Conservation (phyloP, 176 grass and related monocot species). For the Hordeum marinum region DNA sequence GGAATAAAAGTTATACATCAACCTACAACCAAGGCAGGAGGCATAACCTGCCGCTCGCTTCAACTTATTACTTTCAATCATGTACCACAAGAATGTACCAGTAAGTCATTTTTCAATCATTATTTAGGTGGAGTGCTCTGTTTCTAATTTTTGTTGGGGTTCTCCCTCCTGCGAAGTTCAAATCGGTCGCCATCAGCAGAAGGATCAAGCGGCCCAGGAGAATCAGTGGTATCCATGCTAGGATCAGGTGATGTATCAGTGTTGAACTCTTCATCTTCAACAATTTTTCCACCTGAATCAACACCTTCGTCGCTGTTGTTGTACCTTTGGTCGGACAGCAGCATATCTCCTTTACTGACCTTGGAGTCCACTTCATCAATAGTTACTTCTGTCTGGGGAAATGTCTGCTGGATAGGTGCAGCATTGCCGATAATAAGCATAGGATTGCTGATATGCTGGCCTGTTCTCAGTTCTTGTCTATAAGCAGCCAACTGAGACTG, state of each 20-base stretch:
- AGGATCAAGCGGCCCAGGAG: conserved; percentile 19
- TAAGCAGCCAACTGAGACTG: conserved; percentile 61
- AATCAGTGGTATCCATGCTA: conserved; percentile 31
- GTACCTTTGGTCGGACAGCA: conserved; percentile 42
- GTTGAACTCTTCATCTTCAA: conserved; percentile 47
- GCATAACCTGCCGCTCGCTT: background rate
- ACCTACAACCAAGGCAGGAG: conserved; percentile 5
- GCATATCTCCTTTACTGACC: conserved; percentile 48
- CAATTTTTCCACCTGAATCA: conserved; percentile 30
- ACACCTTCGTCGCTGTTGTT: conserved; percentile 37
- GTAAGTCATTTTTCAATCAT: background rate
- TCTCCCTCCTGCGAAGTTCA: conserved; percentile 62
- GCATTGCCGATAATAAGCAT: conserved; percentile 44
- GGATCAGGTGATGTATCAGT: conserved; percentile 40
- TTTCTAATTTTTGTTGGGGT: conserved; percentile 31
- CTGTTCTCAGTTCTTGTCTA: conserved; percentile 54
- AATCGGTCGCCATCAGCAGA: conserved; percentile 33
- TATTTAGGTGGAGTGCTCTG: conserved; percentile 23
- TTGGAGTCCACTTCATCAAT: conserved; percentile 50
- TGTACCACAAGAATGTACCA: background rate
- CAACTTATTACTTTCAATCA: background rate
- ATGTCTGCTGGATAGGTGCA: conserved; percentile 60
- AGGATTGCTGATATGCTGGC: conserved; percentile 45
- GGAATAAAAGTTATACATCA: background rate
- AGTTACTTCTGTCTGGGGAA: conserved; percentile 44